Evolutionary conservation across 1,284 basidiomycete species (phyloP).

Genomic region (Hypsizygus ulmarius): DNA sequence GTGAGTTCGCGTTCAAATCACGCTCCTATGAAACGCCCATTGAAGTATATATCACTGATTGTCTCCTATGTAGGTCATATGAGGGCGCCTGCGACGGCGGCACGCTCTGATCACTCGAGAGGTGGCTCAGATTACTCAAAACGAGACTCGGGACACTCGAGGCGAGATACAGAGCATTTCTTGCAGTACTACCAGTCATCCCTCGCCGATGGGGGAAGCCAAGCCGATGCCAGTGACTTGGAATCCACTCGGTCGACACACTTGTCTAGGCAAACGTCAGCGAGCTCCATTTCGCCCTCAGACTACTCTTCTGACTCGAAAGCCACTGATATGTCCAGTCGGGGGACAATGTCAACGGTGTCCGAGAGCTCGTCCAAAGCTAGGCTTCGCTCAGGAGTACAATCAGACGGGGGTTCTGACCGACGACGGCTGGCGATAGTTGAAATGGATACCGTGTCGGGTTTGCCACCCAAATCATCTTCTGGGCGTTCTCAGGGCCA

Average conservation of each 20-base stretch:
- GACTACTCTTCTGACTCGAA: constrained; percentile 46
- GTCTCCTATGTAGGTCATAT: constrained; percentile 7
- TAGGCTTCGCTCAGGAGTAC: constrained; percentile 46
- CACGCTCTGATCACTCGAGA: constrained; percentile 13
- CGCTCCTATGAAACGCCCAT: constrained; percentile 1
- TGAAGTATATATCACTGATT: constrained; percentile 16
- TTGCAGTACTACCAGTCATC: constrained; percentile 39
- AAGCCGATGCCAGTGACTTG: constrained; percentile 11
- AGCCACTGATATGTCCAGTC: constrained; percentile 25
- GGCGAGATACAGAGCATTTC: constrained; percentile 30
- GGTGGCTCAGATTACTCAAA: constrained; percentile 6
- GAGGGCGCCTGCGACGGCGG: constrained; percentile 8
- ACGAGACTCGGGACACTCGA: constrained; percentile 15
- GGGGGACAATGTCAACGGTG: constrained; percentile 25
- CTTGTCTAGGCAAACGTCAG: constrained; percentile 26
- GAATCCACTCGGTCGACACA: constrained; percentile 13
- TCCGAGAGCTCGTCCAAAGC: constrained; percentile 23
- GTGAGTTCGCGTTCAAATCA: constrained; percentile 9
- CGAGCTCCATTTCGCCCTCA: constrained; percentile 42
- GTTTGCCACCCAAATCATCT: constrained; percentile 24
- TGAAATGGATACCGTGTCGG: constrained; percentile 43
- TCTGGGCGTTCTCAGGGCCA: constrained; percentile 20
- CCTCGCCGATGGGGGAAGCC: constrained; percentile 29
- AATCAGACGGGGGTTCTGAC: constrained; percentile 57
- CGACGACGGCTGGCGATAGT: constrained; percentile 67